phyloP scores from a whole-genome alignment of 2,329 filamentous ascomycete species.

The Xylaria multiplex region DNA sequence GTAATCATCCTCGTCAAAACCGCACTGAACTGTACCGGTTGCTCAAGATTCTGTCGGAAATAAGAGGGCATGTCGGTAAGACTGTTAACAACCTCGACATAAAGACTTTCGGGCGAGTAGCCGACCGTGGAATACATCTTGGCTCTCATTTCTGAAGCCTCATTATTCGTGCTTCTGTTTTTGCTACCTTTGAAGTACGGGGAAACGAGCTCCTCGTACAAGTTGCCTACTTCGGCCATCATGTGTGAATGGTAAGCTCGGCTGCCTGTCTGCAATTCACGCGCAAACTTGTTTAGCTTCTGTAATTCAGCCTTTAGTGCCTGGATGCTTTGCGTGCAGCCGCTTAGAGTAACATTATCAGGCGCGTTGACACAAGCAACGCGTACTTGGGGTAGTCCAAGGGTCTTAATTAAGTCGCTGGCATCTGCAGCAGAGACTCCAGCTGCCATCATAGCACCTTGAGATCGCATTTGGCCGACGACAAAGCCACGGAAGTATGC shows the following conservation, averaged over 20 bases:
- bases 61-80: conserved; percentile 15
- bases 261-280: conserved; percentile 5
- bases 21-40: conserved; percentile 26
- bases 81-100: background rate
- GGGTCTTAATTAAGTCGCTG: conserved; percentile 5
- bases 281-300: background rate
- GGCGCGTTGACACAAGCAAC: conserved; percentile 41
- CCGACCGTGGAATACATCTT: conserved; percentile 37
- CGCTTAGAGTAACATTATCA: conserved; percentile 35
- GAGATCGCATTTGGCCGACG: background rate
- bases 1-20: background rate
- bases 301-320: background rate
- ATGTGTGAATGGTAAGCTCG: conserved; percentile 36
- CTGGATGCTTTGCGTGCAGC: background rate
- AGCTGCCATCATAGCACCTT: conserved; percentile 42
- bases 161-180: background rate
- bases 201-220: conserved; percentile 34
- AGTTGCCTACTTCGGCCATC: conserved; percentile 33
- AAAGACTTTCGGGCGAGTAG: background rate
- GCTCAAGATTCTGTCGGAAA: conserved; percentile 36
- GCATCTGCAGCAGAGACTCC: conserved; percentile 20
- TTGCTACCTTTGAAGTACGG: background rate
- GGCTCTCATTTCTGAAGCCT: background rate
- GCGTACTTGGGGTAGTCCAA: background rate
- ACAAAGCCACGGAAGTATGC: conserved; percentile 41